Base-by-base conservation (phyloP, 176 grass and related monocot genomes). In the Canna indica region DNA sequence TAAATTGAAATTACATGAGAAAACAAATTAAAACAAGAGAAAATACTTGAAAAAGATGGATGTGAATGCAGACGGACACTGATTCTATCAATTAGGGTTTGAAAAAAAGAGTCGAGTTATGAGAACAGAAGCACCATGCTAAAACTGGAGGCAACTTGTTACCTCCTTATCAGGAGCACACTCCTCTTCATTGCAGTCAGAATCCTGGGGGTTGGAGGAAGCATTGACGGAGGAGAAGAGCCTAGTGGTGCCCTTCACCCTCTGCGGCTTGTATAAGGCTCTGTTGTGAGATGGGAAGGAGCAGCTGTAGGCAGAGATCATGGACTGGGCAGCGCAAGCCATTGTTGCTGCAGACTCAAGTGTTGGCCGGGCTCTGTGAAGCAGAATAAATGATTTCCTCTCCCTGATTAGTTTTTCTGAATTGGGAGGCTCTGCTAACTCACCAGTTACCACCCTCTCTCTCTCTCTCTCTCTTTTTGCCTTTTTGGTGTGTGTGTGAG, bases 141-240 rank as follows among this genome's bases (percentile, higher is more conserved):
- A n/a, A n/a, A n/a, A n/a, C n/a, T n/a, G n/a, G n/a, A n/a, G n/a
- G n/a, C n/a, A n/a, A n/a, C n/a, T 28, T n/a, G 18, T 7, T 18
- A 88, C 94, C 89, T 99, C 95, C 85, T 99, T 90, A 17, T 99
- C 86, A 16, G 95, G 95, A 24, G 95, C 95, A 65, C 90, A 99
- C 79, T 88, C 95, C 70, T 78, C 94, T 17, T 47, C 73, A 73
- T 94, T 99, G 90, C 95, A 93, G 27, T 99, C 90, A 48, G 84
- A 36, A 33, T 90, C 94, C 12, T 84, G 86, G 4, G 81, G 46
- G 30, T 25, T 36, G 33, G 91, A 66, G 20, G 90, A 87, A 33
- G 90, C 86, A 76, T 70, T 77, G 1, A 28, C 77, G 34, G 32
- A 54, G 45, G 83, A 54, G 45, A 82, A 72, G 36, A 72, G 59